Evolutionary conservation across 2,329 filamentous ascomycete species (phyloP), one percentile per base, ranked within the genome.

Genomic region (Aspergillus unguis): DNA sequence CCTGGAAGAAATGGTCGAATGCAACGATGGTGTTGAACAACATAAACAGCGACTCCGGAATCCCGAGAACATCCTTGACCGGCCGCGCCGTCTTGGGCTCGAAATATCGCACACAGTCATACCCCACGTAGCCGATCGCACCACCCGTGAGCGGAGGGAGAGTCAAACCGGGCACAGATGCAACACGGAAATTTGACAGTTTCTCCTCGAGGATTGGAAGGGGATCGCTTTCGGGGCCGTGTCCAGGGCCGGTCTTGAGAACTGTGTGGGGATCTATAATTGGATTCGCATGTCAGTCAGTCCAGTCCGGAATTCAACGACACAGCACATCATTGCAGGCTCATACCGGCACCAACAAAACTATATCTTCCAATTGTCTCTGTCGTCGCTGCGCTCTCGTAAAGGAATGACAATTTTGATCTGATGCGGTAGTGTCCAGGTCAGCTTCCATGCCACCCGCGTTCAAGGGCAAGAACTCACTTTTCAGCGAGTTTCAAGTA

Each of bases 101-200:
- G 63, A 99, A 99, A 75, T 97, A 97, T 67, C 87, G 86, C 64
- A 99, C 90, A 71, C 94, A 99, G 70, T 99, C 94, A 68, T 99
- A 99, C 48, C 92, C 92, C 5, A 97, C 90, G 71, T 97, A 99
- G 54, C 94, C 94, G 64, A 99, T 90, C 9, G 92, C 94, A 45
- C 94, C 94, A 37, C 92, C 94, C 0, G 89, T 90, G 75, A 99
- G 77, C 27, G 90, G 88, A 47, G 94, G 94, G 35, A 99, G 80
- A 63, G 82, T 83, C 65, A 97, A 76, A 1, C 86, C 89, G 0
- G 94, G 92, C 3, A 99, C 84, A 37, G 88, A 83, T 32, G 91
- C 88, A 58, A 96, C 89, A 27, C 89, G 83, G 70, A 85, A 87
- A 65, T 88, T 80, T 17, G 84, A 81, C 41, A 99, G 81, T 74